Percentiles rank a stretch among this genome's conserved stretches.
Conservation (phyloP, 2,329 filamentous ascomycete species). For the Atkinsonella texensis region DNA sequence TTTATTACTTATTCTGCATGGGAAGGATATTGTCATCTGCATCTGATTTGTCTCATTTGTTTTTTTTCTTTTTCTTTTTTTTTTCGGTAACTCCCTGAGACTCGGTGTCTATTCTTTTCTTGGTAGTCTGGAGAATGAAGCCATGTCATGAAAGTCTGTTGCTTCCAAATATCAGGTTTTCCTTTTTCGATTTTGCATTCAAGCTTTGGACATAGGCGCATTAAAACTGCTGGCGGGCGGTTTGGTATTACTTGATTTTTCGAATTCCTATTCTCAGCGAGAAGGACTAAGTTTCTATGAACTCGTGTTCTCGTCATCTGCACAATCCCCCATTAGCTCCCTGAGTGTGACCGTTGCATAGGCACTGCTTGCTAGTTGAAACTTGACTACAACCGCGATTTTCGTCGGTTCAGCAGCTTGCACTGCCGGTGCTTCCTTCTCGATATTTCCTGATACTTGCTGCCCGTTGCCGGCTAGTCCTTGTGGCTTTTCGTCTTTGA, state of each 20-base stretch:
- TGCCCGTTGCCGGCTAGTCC: not conserved
- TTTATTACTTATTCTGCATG: not conserved
- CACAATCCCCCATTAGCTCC: slow-evolving; percentile 53
- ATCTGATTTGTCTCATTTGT: not conserved
- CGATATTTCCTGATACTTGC: slow-evolving; percentile 6
- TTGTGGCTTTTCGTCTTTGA: not conserved
- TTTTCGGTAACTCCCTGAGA: no score
- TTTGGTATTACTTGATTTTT: not conserved
- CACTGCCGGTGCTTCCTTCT: slow-evolving; percentile 14
- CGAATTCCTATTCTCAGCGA: not conserved
- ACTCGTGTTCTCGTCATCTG: slow-evolving; percentile 10
- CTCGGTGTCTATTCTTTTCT: not conserved
- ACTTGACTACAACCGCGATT: slow-evolving; percentile 59
- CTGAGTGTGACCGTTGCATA: slow-evolving; percentile 77
- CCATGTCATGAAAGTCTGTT: not conserved
- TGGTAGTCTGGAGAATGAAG: not conserved
- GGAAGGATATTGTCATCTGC: not conserved
- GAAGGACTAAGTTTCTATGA: not conserved
- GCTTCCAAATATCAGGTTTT: not conserved
- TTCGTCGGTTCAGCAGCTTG: slow-evolving; percentile 16
- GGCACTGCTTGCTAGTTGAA: slow-evolving; percentile 66
- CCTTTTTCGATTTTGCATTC: not conserved
- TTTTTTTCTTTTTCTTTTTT: not conserved
- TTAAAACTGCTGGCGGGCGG: slow-evolving; percentile 2
- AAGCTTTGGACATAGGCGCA: not conserved